phyloP scores from a whole-genome alignment of 768 basidiomycete genomes.

The Lentinula boryana region DNA sequence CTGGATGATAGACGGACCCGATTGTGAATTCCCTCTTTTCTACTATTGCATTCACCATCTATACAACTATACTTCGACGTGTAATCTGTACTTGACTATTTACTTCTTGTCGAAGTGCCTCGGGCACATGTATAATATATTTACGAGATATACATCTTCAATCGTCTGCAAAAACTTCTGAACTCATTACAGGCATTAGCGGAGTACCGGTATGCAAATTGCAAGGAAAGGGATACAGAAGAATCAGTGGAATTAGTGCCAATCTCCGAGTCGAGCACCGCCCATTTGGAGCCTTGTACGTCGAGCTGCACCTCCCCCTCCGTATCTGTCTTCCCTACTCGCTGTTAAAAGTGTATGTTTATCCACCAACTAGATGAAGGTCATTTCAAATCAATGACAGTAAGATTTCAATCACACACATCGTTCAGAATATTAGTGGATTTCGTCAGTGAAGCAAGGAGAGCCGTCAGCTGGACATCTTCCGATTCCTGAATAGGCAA shows the following conservation, averaged over 20 bases:
- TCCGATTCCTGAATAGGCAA: slow-evolving; percentile 72
- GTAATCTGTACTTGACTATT: neutral
- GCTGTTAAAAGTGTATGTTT: slow-evolving; percentile 64
- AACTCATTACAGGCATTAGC: no score
- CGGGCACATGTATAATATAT: neutral
- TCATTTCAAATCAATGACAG: slow-evolving; percentile 1
- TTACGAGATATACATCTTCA: neutral
- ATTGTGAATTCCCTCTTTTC: neutral
- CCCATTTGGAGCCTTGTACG: slow-evolving; percentile 21
- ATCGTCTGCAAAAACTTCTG: no score
- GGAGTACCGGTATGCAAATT: no score
- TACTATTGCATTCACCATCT: neutral
- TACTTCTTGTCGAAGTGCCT: neutral
- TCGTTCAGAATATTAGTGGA: slow-evolving; percentile 85
- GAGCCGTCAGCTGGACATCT: slow-evolving; percentile 90
- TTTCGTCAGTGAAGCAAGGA: slow-evolving; percentile 84
- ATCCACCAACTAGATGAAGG: slow-evolving; percentile 58
- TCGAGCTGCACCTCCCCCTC: slow-evolving; percentile 40
- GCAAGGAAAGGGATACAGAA: no score
- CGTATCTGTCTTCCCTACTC: slow-evolving; percentile 46
- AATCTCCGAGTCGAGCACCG: slow-evolving; percentile 29
- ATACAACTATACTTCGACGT: neutral
- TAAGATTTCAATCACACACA: slow-evolving; percentile 38
- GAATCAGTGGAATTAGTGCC: slow-evolving; percentile 30
- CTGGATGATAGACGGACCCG: neutral